Percentiles rank a stretch among this genome's conserved stretches.
Conservation (phyloP, 1,139 yeast genomes). For the Pneumocystis canis region DNA sequence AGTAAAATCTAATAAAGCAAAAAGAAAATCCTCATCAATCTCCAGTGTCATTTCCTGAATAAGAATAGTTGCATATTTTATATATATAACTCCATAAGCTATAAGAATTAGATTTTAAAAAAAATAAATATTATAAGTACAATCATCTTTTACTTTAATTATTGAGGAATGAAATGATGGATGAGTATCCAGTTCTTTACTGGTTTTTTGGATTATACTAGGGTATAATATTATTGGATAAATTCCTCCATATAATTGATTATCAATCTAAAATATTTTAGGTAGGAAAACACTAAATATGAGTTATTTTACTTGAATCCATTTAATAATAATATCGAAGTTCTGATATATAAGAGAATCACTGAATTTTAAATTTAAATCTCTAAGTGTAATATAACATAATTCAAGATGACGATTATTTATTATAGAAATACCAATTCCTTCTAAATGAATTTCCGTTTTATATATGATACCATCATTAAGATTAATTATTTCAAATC, state of each 20-base stretch:
- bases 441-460: conserved; percentile 57
- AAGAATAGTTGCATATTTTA: conserved; percentile 79
- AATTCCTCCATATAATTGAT: conserved; percentile 75
- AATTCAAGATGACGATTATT: conserved; percentile 61
- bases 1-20: conserved; percentile 66
- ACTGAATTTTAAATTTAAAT: conserved; percentile 65
- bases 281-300: background rate
- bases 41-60: conserved; percentile 86
- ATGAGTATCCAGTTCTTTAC: conserved; percentile 71
- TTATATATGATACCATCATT: conserved; percentile 56
- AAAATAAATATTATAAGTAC: background rate
- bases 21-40: conserved; percentile 83
- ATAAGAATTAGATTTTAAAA: background rate
- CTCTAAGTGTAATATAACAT: conserved; percentile 65
- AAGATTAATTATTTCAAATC: conserved; percentile 22
- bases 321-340: conserved; percentile 63
- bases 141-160: conserved; percentile 68
- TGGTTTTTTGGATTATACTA: conserved; percentile 71
- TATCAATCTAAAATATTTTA: conserved; percentile 38
- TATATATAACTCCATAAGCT: conserved; percentile 73
- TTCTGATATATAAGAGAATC: conserved; percentile 78
- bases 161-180: conserved; percentile 81
- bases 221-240: conserved; percentile 89
- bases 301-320: conserved; percentile 46
- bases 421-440: conserved; percentile 75